These are phyloP conservation scores for Senna tora DNA, from an alignment of 306 rosid species.

Conservation along the genomic window DNA sequence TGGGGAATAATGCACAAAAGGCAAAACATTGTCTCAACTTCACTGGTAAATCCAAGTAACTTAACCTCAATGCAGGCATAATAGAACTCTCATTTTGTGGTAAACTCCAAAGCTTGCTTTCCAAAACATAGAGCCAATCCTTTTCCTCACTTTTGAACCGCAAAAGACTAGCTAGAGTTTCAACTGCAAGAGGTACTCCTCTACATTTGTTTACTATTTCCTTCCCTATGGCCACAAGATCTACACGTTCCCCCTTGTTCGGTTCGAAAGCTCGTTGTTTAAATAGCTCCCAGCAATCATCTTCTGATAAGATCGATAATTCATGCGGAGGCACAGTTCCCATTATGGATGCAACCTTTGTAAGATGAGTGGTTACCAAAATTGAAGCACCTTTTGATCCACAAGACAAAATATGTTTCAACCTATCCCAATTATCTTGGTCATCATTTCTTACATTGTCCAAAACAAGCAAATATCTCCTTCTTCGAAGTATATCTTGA, in stretches of 20 bases:
- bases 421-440: slow-evolving; percentile 2
- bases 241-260: not conserved
- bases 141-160: not conserved
- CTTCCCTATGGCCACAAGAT: not conserved
- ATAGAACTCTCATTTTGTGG: not conserved
- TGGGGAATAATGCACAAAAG: slow-evolving; percentile 24
- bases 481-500: not conserved
- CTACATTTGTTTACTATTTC: not conserved
- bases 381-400: slow-evolving; percentile 19
- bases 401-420: not conserved
- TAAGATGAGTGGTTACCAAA: slow-evolving; percentile 20
- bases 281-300: slow-evolving; percentile 6
- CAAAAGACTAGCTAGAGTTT: not conserved
- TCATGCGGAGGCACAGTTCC: not conserved
- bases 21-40: slow-evolving; percentile 26
- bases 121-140: not conserved
- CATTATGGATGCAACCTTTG: not conserved
- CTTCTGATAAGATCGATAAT: not conserved
- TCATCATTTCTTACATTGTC: slow-evolving; percentile 13
- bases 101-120: slow-evolving; percentile 1
- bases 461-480: slow-evolving; percentile 13
- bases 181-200: not conserved
- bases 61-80: slow-evolving; percentile 15
- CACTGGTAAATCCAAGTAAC: slow-evolving; percentile 14
- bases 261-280: slow-evolving; percentile 14